Evolutionary conservation across 2,329 filamentous ascomycete species (phyloP), one percentile per base, ranked within the genome.

Genomic region (Xylariaceae sp.): DNA sequence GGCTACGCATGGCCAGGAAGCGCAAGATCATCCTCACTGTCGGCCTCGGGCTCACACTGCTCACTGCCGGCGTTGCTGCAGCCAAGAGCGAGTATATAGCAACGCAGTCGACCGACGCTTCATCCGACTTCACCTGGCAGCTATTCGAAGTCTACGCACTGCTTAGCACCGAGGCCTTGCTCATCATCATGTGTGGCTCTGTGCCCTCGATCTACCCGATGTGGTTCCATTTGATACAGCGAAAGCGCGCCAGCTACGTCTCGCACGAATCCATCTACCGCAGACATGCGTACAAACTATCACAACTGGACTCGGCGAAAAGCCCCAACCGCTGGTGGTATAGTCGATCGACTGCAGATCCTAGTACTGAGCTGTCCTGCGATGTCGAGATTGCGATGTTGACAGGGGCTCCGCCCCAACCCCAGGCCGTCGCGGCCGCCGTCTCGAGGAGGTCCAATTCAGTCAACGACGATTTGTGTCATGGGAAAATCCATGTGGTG

Each of bases 1-100:
- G 51, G 12, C 40, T 54, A 39, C 51, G 39, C 31, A 54, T 54
- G 51, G 16, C 51, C 42, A 39, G 18, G 11, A 42, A n/a, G 17
- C 42, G 48, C 7, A 54, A 54, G 16, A n/a, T 50, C 19, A 38
- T 54, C 18, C 48, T 54, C 13, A 54, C 43, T 22, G 11, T 47
- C 43, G 51, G 43, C 36, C 51, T 54, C 22, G 51, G 51, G n/a
- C 51, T 54, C n/a, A 54, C 51, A 6, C 51, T 54, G n/a, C 34
- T 54, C 6, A 54, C 51, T 3, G 47, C 34, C 13, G 51, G 12
- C 1, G 51, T 47, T 12, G 51, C 43, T 9, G 40, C 43, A 9
- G 51, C 34, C 13, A 54, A 54, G 51, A 51, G 43, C 22, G 17
- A 31, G 38, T 52, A 48, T 28, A 33, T 45, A n/a, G 44, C 50